A percentile compares a stretch with the other conserved stretches of the same genome.
Conservation (phyloP, 2,329 filamentous ascomycete genomes). For the Alternaria sp. region DNA sequence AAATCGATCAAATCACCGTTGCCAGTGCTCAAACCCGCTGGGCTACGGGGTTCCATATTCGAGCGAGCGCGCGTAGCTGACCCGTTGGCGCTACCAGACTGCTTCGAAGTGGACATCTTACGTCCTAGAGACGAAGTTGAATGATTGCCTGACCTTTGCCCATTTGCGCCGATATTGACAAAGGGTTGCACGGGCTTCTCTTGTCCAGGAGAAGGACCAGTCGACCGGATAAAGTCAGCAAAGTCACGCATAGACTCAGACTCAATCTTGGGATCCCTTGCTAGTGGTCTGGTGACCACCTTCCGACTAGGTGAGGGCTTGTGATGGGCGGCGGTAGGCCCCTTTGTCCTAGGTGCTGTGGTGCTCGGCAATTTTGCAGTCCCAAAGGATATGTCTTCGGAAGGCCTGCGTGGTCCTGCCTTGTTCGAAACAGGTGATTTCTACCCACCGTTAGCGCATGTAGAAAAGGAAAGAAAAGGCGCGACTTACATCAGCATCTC, state of each 20-base stretch:
- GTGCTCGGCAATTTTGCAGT: slow-evolving; percentile 38
- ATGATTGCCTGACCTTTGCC: slow-evolving; percentile 28
- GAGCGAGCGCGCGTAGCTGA: slow-evolving; percentile 39
- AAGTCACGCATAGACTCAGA: slow-evolving; percentile 81
- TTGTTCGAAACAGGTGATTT: slow-evolving; percentile 33
- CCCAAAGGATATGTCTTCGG: slow-evolving; percentile 40
- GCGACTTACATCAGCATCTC: slow-evolving; percentile 55
- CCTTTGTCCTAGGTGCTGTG: slow-evolving; percentile 34
- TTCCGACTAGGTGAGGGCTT: slow-evolving; percentile 40
- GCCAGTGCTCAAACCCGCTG: slow-evolving; percentile 72
- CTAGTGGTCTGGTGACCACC: slow-evolving; percentile 49
- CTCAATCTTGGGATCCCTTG: slow-evolving; percentile 76
- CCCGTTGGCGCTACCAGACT: slow-evolving; percentile 31
- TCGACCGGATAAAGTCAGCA: slow-evolving; percentile 87
- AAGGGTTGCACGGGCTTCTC: slow-evolving; percentile 49
- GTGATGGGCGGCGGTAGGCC: slow-evolving; percentile 27
- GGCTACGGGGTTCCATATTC: slow-evolving; percentile 68
- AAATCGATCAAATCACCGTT: slow-evolving; percentile 90
- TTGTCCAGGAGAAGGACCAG: slow-evolving; percentile 64
- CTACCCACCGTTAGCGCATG: slow-evolving; percentile 26
- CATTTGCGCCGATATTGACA: slow-evolving; percentile 34
- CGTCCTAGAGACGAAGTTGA: slow-evolving; percentile 43
- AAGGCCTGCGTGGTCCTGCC: slow-evolving; percentile 28
- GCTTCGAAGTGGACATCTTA: slow-evolving; percentile 38
- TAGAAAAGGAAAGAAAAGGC: not conserved